These are phyloP conservation scores for Trichosporon sp. DNA, from an alignment of 1,284 basidiomycete genomes.

Conservation along the genomic window DNA sequence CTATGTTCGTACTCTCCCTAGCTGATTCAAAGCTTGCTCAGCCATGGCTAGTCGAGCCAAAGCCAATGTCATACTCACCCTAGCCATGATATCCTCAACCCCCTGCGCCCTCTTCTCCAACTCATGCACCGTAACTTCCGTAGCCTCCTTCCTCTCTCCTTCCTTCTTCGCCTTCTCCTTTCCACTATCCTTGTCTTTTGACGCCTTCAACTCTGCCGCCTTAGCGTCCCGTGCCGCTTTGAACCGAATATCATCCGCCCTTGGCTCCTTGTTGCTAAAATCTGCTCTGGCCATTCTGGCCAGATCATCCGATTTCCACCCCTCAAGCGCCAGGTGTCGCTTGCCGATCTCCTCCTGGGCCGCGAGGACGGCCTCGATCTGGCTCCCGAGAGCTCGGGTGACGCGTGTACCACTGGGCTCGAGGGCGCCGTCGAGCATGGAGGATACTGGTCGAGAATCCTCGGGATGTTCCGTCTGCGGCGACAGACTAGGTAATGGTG, in stretches of 20 bases:
- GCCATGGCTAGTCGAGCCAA: too few species aligned
- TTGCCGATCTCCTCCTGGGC: constrained; percentile 20
- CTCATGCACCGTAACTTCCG: neutral
- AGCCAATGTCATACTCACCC: too few species aligned
- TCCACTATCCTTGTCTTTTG: neutral
- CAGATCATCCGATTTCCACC: neutral
- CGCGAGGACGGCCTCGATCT: constrained; percentile 16
- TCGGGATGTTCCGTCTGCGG: neutral
- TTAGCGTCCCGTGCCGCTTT: neutral
- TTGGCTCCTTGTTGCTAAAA: neutral
- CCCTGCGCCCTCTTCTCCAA: constrained; percentile 7
- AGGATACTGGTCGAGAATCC: neutral
- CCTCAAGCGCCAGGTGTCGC: constrained; percentile 16
- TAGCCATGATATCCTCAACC: constrained; percentile 18
- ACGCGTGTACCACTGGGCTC: constrained; percentile 14
- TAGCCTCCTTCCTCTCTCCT: neutral
- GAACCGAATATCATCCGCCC: too few species aligned
- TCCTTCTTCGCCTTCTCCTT: neutral
- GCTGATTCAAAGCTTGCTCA: neutral
- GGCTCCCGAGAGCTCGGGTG: constrained; percentile 10
- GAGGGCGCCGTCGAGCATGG: constrained; percentile 13
- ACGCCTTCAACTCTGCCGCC: neutral
- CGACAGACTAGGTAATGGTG: neutral
- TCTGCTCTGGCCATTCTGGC: neutral
- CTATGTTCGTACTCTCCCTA: neutral